These are phyloP conservation scores for Trichosporon inkin DNA, from an alignment of 1,284 basidiomycete species.

Conservation along the genomic window DNA sequence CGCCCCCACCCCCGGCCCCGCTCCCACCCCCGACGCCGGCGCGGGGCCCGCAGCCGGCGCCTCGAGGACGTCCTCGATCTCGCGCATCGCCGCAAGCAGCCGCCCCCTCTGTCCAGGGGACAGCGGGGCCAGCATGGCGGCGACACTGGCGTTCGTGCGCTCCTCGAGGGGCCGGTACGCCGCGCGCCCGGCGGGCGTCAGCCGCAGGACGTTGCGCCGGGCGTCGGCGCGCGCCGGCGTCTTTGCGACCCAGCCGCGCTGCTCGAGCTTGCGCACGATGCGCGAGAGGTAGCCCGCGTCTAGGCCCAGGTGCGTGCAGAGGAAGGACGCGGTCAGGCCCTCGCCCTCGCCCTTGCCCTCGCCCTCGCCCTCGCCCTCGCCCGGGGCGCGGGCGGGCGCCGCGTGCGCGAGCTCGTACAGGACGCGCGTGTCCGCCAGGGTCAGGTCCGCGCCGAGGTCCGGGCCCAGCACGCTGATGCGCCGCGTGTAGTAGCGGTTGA, in stretches of 20 bases:
- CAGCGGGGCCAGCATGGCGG: slow-evolving; percentile 7
- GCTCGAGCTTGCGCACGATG: slow-evolving; percentile 21
- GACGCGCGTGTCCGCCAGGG: slow-evolving; percentile 19
- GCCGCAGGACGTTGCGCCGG: slow-evolving; percentile 14
- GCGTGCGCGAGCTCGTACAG: slow-evolving; percentile 20
- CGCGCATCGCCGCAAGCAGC: slow-evolving; percentile 11
- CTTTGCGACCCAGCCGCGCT: slow-evolving; percentile 10
- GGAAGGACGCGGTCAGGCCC: slow-evolving; percentile 10
- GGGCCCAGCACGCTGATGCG: slow-evolving; percentile 16
- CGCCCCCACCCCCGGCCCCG: not conserved
- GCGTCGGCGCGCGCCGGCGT: slow-evolving; percentile 12
- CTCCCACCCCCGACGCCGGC: too few species aligned
- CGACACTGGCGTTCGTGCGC: not conserved
- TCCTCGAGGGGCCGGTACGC: slow-evolving; percentile 13
- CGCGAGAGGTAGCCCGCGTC: slow-evolving; percentile 22
- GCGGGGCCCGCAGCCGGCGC: too few species aligned
- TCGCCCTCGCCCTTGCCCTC: too few species aligned
- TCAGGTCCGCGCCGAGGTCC: slow-evolving; percentile 11
- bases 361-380: too few species aligned
- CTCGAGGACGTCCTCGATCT: slow-evolving; percentile 11
- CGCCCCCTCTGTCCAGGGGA: not conserved
- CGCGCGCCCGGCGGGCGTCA: slow-evolving; percentile 2
- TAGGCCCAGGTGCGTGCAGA: slow-evolving; percentile 13
- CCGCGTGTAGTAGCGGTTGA: slow-evolving; percentile 25
- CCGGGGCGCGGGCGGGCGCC: too few species aligned